Conservation (phyloP, 2,329 filamentous ascomycete species). For the Xylariaceae sp. region DNA sequence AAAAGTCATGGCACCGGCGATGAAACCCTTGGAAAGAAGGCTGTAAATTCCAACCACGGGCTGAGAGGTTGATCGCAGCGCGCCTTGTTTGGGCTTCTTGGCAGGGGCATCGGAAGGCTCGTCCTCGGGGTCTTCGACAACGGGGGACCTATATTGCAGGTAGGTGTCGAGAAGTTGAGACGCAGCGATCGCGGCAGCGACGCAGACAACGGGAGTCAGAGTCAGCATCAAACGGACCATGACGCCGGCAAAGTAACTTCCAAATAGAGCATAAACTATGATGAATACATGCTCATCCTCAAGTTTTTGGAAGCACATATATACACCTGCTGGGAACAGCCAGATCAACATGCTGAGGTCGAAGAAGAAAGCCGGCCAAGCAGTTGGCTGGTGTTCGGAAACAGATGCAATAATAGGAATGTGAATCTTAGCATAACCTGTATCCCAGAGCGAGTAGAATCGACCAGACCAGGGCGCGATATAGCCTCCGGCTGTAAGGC, state of each 20-base stretch:
- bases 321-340: constrained; percentile 97
- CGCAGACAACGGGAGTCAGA: constrained; percentile 90
- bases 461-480: constrained; percentile 97
- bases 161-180: constrained; percentile 88
- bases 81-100: constrained; percentile 51
- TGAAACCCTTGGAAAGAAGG: constrained; percentile 68
- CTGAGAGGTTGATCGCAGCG: constrained; percentile 64
- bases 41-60: constrained; percentile 82
- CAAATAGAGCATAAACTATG: constrained; percentile 92
- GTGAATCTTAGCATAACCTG: constrained; percentile 96
- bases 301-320: constrained; percentile 92
- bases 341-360: constrained; percentile 97
- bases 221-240: constrained; percentile 99
- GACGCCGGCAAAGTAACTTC: constrained; percentile 97
- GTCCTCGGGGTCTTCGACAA: constrained; percentile 40
- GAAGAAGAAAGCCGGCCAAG: constrained; percentile 99
- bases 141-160: constrained; percentile 60
- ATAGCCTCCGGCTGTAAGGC: constrained; percentile 81
- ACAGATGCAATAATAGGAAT: constrained; percentile 99
- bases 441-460: constrained; percentile 99
- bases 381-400: constrained; percentile 96
- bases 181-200: constrained; percentile 81
- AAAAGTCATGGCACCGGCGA: constrained; percentile 64
- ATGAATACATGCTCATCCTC: constrained; percentile 97
- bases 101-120: constrained; percentile 47